These are phyloP conservation scores for Penicillium sp. DNA, from an alignment of 2,329 filamentous ascomycete genomes.

Conservation along the genomic window DNA sequence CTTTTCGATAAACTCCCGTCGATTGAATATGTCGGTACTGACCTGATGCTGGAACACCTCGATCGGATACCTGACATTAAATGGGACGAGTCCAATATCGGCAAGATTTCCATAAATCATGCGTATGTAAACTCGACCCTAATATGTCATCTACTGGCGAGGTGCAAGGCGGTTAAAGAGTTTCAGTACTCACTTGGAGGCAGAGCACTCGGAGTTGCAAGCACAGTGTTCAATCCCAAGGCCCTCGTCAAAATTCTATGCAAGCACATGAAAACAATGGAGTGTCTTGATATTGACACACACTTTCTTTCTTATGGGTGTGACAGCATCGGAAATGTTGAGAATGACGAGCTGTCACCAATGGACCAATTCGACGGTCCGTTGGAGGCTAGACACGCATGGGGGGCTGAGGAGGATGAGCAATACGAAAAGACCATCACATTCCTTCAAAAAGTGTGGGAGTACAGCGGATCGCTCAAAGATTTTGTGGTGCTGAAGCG, in stretches of 20 bases:
- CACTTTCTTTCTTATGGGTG: neutral
- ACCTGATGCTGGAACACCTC: slow-evolving; percentile 4
- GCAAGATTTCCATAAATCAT: slow-evolving; percentile 12
- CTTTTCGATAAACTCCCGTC: slow-evolving; percentile 14
- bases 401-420: too few relatives aligned
- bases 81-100: slow-evolving; percentile 15
- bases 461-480: slow-evolving; percentile 12
- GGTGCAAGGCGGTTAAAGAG: slow-evolving; percentile 15
- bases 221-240: slow-evolving; percentile 10
- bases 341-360: too few relatives aligned
- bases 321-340: too few relatives aligned
- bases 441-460: slow-evolving; percentile 3
- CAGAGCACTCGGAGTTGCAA: neutral
- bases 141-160: slow-evolving; percentile 3
- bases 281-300: slow-evolving; percentile 18
- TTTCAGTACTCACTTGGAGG: slow-evolving; percentile 21
- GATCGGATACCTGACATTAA: neutral
- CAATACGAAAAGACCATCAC: neutral
- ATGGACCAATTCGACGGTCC: neutral
- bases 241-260: slow-evolving; percentile 18
- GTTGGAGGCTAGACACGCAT: too few relatives aligned
- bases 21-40: slow-evolving; percentile 18
- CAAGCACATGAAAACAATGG: slow-evolving; percentile 17
- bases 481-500: slow-evolving; percentile 18
- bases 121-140: slow-evolving; percentile 5